Evolutionary conservation across 2,329 filamentous ascomycete genomes (phyloP).

Genomic region (Stemphylium vesicarium): DNA sequence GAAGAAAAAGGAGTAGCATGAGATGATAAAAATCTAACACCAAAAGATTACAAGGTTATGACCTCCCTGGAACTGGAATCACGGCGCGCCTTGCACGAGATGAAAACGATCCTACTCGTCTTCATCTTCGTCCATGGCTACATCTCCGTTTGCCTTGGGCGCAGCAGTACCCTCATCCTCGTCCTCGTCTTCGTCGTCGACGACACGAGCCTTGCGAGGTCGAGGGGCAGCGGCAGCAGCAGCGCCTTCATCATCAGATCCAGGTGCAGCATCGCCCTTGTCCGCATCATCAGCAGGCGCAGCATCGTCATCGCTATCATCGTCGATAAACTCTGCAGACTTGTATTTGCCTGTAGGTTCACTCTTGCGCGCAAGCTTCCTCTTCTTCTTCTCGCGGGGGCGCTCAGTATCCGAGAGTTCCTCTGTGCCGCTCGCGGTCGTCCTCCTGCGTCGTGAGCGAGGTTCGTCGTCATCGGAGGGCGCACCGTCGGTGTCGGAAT

Average conservation of each 20-base stretch:
- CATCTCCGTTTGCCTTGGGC: slow-evolving; percentile 30
- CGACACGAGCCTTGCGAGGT: slow-evolving; percentile 39
- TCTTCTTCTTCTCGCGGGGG: slow-evolving; percentile 67
- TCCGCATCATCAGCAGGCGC: slow-evolving; percentile 25
- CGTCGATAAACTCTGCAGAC: slow-evolving; percentile 81
- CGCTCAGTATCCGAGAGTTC: slow-evolving; percentile 63
- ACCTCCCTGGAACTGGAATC: background rate
- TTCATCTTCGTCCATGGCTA: slow-evolving; percentile 40
- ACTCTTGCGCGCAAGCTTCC: slow-evolving; percentile 63
- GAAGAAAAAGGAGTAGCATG: slow-evolving; percentile 3
- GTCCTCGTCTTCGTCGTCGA: slow-evolving; percentile 45
- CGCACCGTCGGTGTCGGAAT: slow-evolving; percentile 54
- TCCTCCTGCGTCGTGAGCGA: slow-evolving; percentile 44
- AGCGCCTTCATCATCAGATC: slow-evolving; percentile 1
- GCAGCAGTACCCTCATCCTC: slow-evolving; percentile 33
- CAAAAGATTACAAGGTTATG: background rate
- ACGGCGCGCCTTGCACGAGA: background rate
- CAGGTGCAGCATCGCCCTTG: slow-evolving; percentile 2
- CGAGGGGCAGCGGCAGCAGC: slow-evolving; percentile 29
- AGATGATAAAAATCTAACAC: background rate
- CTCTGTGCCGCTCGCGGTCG: slow-evolving; percentile 48
- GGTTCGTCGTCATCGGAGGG: slow-evolving; percentile 47
- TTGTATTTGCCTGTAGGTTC: slow-evolving; percentile 72
- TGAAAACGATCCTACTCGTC: slow-evolving; percentile 26
- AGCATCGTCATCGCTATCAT: slow-evolving; percentile 59